Base-by-base conservation (phyloP, 768 basidiomycete species). In the Mycena alexandri region DNA sequence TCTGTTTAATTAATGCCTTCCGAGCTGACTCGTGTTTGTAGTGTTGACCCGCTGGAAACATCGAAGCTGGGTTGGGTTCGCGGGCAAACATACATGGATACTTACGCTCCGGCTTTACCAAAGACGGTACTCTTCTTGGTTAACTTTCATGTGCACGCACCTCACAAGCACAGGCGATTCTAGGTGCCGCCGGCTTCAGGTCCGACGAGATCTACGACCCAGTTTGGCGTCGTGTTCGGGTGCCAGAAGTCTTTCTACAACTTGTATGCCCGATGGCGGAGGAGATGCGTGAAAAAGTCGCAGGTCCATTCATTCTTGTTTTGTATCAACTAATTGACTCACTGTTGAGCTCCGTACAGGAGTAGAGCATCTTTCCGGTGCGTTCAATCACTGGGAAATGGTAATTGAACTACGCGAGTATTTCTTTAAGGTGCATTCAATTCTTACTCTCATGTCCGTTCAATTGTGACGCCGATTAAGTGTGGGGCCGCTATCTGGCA, bases 231-330 rank as follows among this genome's bases (percentile, higher is more conserved):
- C 73, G 72, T 47, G 71, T 76, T 2, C 60, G 64, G 19, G 76
- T 79, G 9, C 77, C 76, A 0, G 66, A 71, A 10, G 38, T 65
- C 9, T 79, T 79, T 33, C 63, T 78, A 0, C 11, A 13, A 13
- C 58, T 77, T 1, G 62, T 79, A 3, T 78, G 76, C 51, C 76
- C 75, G 25, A 74, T 73, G 74, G 78, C 77, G 0, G 76, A 79
- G 50, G 51, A 61, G 13, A 75, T 73, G 13, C 47, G 54, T 48
- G 63, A 36, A 4, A 44, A 42, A 14, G 44, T 77, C 36, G 63
- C 53, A 22, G 73, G 77, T 64, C 21, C 36, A 59, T 42, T n/a
- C 13, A 61, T 16, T 19, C 54, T 33, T 17, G 29, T 36, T 24
- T 36, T 36, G 16, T 7, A 21, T 36, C 12, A 17, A 5, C 5